Conservation (phyloP, 2,329 filamentous ascomycete genomes). For the Camillea tinctor region DNA sequence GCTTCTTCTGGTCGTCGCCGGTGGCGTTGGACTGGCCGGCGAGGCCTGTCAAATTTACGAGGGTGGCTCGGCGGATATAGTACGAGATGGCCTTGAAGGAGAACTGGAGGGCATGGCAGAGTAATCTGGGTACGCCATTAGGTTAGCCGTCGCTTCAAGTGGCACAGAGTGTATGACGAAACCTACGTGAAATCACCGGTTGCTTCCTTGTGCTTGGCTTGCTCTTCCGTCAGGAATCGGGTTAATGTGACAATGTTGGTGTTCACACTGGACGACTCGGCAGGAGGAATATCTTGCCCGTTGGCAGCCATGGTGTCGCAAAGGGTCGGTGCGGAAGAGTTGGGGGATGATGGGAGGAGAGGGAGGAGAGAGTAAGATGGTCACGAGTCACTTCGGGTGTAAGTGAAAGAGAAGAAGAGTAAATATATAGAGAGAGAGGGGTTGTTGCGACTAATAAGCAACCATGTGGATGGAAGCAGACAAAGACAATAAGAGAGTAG, state of each 20-base stretch:
- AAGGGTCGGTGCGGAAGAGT: not conserved
- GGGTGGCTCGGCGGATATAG: constrained; percentile 93
- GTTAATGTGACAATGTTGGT: constrained; percentile 95
- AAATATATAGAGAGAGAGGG: not conserved
- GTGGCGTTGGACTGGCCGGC: constrained; percentile 94
- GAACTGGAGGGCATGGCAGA: constrained; percentile 97
- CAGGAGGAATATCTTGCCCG: constrained; percentile 27
- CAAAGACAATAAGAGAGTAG: not conserved
- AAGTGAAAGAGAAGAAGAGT: not conserved
- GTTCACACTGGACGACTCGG: constrained; percentile 79
- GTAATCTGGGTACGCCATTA: constrained; percentile 58
- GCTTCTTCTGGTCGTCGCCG: constrained; percentile 98
- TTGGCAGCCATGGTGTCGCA: constrained; percentile 25
- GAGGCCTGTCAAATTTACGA: constrained; percentile 93
- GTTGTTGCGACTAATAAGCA: not conserved
- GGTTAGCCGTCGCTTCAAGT: constrained; percentile 6
- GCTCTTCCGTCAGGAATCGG: constrained; percentile 93
- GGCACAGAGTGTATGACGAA: not conserved
- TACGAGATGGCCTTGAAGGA: constrained; percentile 99
- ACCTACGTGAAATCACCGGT: constrained; percentile 97
- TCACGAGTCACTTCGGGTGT: too few relatives aligned
- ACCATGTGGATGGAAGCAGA: not conserved
- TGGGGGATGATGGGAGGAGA: too few relatives aligned
- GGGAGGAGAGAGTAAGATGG: too few relatives aligned
- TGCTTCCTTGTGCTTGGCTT: constrained; percentile 87